These are phyloP conservation scores for Orbilia blumenaviensis DNA, from an alignment of 2,329 filamentous ascomycete species.

Conservation along the genomic window DNA sequence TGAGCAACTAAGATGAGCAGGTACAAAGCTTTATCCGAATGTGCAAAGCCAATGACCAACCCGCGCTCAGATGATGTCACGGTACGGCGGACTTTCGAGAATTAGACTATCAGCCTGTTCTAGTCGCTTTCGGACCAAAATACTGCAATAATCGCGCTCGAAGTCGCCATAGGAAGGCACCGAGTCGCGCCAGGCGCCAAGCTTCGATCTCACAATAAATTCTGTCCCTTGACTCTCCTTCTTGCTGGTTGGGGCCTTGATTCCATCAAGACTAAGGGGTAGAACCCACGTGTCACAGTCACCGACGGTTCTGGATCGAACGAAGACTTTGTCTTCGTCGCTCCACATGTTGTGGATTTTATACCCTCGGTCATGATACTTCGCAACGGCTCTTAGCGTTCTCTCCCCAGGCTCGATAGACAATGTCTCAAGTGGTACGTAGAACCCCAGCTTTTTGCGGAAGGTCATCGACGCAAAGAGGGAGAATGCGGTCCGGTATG, in stretches of 20 bases:
- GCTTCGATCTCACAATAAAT: background rate
- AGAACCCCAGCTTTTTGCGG: background rate
- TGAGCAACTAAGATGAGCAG: too few species aligned
- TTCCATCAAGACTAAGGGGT: background rate
- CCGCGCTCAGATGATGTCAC: too few species aligned
- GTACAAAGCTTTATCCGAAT: too few species aligned
- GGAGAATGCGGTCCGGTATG: constrained; percentile 3
- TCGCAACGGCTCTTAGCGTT: background rate
- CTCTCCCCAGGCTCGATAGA: background rate
- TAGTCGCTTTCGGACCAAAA: background rate
- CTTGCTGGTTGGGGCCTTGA: background rate
- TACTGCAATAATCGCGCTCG: background rate
- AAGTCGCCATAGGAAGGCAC: too few species aligned
- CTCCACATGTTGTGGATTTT: background rate
- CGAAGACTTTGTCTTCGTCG: background rate
- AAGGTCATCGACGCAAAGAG: constrained; percentile 3
- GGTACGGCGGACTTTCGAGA: background rate
- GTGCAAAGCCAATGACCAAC: too few species aligned
- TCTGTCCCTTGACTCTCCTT: background rate
- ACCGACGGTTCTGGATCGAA: background rate
- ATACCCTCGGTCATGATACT: constrained; percentile 10
- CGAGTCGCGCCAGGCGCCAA: background rate
- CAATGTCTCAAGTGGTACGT: background rate
- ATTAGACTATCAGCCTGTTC: too few species aligned
- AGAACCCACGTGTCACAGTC: constrained; percentile 9